Conservation (phyloP, 306 rosid genomes). For the Chamaecrista fasciculata region DNA sequence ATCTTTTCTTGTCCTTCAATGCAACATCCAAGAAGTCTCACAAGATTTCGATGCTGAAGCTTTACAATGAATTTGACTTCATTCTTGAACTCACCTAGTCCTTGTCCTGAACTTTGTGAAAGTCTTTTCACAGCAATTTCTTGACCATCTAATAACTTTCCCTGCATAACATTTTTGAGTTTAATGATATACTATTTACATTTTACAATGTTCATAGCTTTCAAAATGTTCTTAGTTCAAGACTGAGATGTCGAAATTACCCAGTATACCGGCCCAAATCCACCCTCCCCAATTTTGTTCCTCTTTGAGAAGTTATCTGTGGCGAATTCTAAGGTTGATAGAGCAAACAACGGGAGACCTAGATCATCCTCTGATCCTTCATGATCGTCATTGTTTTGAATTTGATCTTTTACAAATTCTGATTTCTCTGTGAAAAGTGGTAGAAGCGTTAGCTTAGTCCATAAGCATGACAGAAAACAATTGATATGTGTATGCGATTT, state of each 20-base stretch:
- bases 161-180: constrained; percentile 20
- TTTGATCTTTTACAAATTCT: neutral
- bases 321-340: neutral
- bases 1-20: constrained; percentile 20
- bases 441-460: neutral
- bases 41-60: constrained; percentile 35
- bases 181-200: neutral
- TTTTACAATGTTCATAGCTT: neutral
- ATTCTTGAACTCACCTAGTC: constrained; percentile 24
- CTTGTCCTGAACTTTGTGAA: constrained; percentile 17
- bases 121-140: constrained; percentile 36
- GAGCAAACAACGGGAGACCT: constrained; percentile 33
- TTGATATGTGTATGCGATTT: too few species aligned
- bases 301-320: neutral
- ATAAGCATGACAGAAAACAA: neutral
- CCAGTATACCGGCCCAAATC: constrained; percentile 28
- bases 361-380: constrained; percentile 6
- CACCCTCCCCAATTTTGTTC: constrained; percentile 22
- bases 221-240: neutral
- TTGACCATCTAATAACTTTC: constrained; percentile 19
- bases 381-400: neutral
- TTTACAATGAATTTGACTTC: constrained; percentile 28
- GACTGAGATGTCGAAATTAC: neutral
- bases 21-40: constrained; percentile 37
- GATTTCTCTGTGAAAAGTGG: neutral